Conservation (phyloP, 1,284 basidiomycete genomes). For the Puccinia brachypodii region DNA sequence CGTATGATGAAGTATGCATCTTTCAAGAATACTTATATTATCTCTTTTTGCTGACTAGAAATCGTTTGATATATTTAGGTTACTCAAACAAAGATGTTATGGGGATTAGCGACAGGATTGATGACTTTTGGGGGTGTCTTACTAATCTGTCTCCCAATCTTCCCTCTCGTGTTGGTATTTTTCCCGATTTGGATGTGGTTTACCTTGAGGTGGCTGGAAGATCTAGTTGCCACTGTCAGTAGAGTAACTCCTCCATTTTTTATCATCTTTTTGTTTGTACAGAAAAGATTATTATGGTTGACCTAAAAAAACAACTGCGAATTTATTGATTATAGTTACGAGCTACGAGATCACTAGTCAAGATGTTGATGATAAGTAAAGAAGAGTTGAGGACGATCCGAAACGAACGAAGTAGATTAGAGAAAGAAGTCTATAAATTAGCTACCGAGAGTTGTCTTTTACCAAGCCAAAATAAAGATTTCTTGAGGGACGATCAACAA, state of each 20-base stretch:
- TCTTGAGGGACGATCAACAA: constrained; percentile 63
- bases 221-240: constrained; percentile 67
- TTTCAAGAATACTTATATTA: not conserved
- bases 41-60: not conserved
- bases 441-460: constrained; percentile 66
- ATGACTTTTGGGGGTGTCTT: constrained; percentile 65
- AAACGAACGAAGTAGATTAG: constrained; percentile 63
- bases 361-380: constrained; percentile 68
- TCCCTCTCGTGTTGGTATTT: constrained; percentile 63
- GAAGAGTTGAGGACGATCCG: constrained; percentile 63
- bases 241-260: no score
- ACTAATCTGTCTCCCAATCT: constrained; percentile 66
- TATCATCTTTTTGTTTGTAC: not conserved
- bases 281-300: no score
- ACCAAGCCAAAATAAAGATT: constrained; percentile 68
- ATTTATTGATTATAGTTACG: constrained; percentile 60
- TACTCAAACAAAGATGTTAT: constrained; percentile 80
- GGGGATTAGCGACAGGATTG: constrained; percentile 71
- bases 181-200: constrained; percentile 80
- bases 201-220: constrained; percentile 78
- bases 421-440: constrained; percentile 66
- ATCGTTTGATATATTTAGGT: constrained; percentile 60
- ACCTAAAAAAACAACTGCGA: no score
- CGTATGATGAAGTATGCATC: constrained; percentile 37
- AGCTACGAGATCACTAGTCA: constrained; percentile 66